Base-by-base conservation (phyloP, 441 rosid genomes). In the Pelargonium australe region DNA sequence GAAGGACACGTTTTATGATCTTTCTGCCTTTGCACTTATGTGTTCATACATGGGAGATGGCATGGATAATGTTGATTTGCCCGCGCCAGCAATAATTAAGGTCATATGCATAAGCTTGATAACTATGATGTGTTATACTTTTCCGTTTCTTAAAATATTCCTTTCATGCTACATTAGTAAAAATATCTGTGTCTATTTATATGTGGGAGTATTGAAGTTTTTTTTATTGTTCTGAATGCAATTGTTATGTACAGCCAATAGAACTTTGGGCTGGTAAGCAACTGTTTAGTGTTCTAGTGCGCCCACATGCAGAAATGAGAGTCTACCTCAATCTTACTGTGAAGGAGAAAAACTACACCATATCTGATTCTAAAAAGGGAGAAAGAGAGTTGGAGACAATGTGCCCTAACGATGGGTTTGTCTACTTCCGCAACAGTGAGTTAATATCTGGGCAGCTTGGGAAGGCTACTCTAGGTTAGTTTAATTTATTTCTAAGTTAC, bases 201-300 rank as follows among this genome's bases (percentile, higher is more conserved):
- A 64, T 60, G 49, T 6, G 10, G 62, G 37, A 10, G 12, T 45
- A 45, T 3, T 45, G 51, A 25, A 64, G 34, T 20, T 28, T 34
- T 64, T 64, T 6, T 65, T 66, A 37, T 55, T 2, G 16, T 19
- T 65, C 34, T 76, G 72, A 79, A 64, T 71, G 75, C 68, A 37
- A 44, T 74, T 67, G 37, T 77, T 82, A 19, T 70, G 9, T 79
- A 83, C 87, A 95, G 97, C 99, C 99, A 64, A 71, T 95, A 75
- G 99, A 95, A 84, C 97, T 95, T 75, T 95, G 99, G 99, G 90
- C 99, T 17, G 98, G 98, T 67, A 95, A 95, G 76, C 99, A 95
- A 84, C 47, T 95, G 75, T 90, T 90, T 75, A 86, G 79, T 64
- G 82, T 95, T 77, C 81, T 95, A 76, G 73, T 95, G 78, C 98